Base-by-base conservation (phyloP, 2,329 filamentous ascomycete genomes). In the Aspergillus spinulosporus region DNA sequence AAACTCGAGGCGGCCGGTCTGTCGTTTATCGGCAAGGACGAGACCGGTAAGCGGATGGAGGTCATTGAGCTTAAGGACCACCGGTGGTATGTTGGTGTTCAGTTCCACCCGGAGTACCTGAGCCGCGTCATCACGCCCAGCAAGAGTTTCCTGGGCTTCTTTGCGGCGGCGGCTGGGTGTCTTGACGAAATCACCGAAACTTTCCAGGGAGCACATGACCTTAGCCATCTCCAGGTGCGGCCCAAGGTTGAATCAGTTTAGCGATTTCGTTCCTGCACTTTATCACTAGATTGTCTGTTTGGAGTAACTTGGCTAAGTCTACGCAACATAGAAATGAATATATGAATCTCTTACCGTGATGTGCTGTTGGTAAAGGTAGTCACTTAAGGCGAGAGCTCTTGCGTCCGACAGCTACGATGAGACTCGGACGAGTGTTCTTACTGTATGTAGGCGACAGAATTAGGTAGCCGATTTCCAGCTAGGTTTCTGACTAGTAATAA, bases 31-130 rank as follows among this genome's bases (percentile, higher is more conserved):
- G 89, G 88, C 61, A 92, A 91, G 72, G 91, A 95, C 67, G 86
- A 89, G 56, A 85, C 82, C 58, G 89, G 88, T 43, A 84, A 88
- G 64, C 84, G 91, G 32, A 91, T 94, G 87, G 91, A 95, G 76
- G 83, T 92, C 49, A 77, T 95, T 36, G 91, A 96, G 75, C 76
- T 95, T 59, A 86, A 87, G 70, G 86, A 93, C 62, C 91, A 96
- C 71, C 89, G 88, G 0, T 96, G 84, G 81, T 96, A 87, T 64
- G 89, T 95, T 14, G 88, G 88, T 60, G 88, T 94, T 6, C 92
- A 96, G 74, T 93, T 88, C 73, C 92, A 96, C 72, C 91, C 92
- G 2, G 92, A 97, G 74, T 96, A 93, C 70, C 79, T 90, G 49
- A 88, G 83, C 64, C 82, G 88, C 51, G 91, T 94, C 2, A 76